These are phyloP conservation scores for Globisporangium perplexum DNA, from an alignment of 352 stramenopile species.

Conservation along the genomic window DNA sequence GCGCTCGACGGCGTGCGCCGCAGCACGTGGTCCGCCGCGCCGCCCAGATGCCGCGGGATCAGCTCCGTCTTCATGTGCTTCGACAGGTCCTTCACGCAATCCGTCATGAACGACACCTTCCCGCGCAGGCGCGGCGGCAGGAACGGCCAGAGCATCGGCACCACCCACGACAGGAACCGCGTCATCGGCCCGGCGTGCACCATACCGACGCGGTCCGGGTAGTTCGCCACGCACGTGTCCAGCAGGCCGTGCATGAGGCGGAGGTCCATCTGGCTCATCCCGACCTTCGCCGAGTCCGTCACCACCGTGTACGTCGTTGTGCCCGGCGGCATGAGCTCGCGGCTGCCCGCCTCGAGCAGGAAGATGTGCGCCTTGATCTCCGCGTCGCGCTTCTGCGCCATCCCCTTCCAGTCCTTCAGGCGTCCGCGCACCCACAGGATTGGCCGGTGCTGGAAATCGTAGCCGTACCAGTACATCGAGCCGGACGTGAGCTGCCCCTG, in stretches of 20 bases:
- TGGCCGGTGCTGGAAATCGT: conserved; percentile 58
- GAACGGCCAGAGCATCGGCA: conserved; percentile 52
- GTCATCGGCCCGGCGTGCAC: conserved; percentile 55
- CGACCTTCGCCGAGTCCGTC: conserved; percentile 44
- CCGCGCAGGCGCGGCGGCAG: conserved; percentile 38
- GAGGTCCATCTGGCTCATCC: conserved; percentile 42
- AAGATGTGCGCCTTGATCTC: conserved; percentile 60
- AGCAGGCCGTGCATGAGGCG: conserved; percentile 59
- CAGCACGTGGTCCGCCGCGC: conserved; percentile 31
- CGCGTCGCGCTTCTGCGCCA: conserved; percentile 35
- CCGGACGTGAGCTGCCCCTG: conserved; percentile 33
- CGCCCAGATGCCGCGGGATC: conserved; percentile 50
- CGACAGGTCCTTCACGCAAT: conserved; percentile 41
- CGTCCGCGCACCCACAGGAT: conserved; percentile 61
- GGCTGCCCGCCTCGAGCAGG: conserved; percentile 47
- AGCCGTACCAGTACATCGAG: conserved; percentile 72
- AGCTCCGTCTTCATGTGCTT: conserved; percentile 56
- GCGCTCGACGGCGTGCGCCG: conserved; percentile 14
- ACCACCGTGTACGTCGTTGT: conserved; percentile 59
- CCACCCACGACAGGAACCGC: conserved; percentile 43
- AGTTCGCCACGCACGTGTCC: conserved; percentile 59
- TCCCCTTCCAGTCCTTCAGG: conserved; percentile 55
- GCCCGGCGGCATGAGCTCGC: conserved; percentile 47
- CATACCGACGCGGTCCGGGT: conserved; percentile 56
- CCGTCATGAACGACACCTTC: conserved; percentile 61